phyloP scores from a whole-genome alignment of 2,329 filamentous ascomycete genomes.

The Torrubiella hemipterigena region DNA sequence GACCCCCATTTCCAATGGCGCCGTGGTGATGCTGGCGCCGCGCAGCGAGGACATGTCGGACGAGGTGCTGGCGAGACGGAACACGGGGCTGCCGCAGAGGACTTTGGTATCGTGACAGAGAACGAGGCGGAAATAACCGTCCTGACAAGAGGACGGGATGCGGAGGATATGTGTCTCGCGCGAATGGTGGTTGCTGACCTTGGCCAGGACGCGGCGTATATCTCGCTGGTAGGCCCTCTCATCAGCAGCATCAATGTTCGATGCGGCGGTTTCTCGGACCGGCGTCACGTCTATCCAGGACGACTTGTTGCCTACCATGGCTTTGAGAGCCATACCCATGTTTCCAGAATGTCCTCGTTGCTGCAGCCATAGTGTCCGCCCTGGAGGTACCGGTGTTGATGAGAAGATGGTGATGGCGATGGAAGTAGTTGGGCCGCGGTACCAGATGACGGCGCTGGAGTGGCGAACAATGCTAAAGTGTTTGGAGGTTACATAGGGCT shows the following conservation, averaged over 20 bases:
- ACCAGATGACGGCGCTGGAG: conserved; percentile 51
- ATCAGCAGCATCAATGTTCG: conserved; percentile 40
- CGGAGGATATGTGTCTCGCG: conserved; percentile 54
- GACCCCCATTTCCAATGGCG: conserved; percentile 55
- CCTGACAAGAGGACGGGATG: conserved; percentile 48
- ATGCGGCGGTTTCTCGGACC: conserved; percentile 25
- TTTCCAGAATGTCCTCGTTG: conserved; percentile 57
- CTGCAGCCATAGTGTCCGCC: conserved; percentile 55
- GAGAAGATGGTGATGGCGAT: conserved; percentile 54
- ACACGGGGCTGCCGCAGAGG: conserved; percentile 54
- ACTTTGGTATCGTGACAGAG: conserved; percentile 45
- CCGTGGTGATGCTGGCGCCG: conserved; percentile 50
- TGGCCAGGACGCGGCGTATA: conserved; percentile 50
- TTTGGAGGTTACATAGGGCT: conserved; percentile 51
- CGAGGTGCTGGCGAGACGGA: conserved; percentile 56
- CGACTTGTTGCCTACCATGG: conserved; percentile 44
- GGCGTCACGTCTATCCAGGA: conserved; percentile 62
- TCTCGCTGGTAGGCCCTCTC: conserved; percentile 59
- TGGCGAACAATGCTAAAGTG: conserved; percentile 58
- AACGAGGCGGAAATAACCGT: conserved; percentile 59
- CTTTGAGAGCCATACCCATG: conserved; percentile 54
- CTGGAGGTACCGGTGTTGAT: conserved; percentile 40
- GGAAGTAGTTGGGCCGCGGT: conserved; percentile 51
- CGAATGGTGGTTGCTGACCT: conserved; percentile 37
- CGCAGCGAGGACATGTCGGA: conserved; percentile 47